Evolutionary conservation across 257 asterid genomes (phyloP).

Genomic region (Anisodus acutangulus): DNA sequence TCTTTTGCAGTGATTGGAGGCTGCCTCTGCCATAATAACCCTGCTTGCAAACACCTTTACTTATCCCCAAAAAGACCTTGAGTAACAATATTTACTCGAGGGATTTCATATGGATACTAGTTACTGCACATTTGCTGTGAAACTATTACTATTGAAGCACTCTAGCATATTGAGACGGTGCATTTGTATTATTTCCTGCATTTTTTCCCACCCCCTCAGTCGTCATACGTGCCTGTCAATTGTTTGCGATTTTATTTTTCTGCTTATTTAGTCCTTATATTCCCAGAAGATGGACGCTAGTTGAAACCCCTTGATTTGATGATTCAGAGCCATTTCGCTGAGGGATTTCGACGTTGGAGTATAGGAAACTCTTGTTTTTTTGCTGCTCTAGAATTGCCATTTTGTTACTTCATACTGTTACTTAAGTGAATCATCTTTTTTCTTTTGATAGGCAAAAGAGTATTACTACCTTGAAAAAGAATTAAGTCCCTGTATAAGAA

Average conservation of each 20-base stretch:
- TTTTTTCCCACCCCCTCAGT: neutral
- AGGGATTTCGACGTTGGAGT: neutral
- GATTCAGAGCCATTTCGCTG: neutral
- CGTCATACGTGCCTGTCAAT: neutral
- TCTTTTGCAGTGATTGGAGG: conserved; percentile 15
- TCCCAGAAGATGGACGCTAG: neutral
- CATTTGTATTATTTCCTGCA: neutral
- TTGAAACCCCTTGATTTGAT: neutral
- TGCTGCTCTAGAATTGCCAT: conserved; percentile 5
- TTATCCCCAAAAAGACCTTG: neutral
- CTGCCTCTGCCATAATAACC: neutral
- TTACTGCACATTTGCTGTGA: neutral
- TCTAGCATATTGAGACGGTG: neutral
- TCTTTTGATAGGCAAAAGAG: conserved; percentile 4
- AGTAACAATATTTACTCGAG: neutral
- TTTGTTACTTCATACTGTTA: neutral
- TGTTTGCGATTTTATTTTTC: neutral
- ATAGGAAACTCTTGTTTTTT: neutral
- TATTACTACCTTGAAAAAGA: neutral
- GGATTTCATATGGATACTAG: neutral
- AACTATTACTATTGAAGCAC: neutral
- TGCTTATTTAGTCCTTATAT: neutral
- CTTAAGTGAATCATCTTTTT: neutral
- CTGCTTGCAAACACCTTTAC: neutral
- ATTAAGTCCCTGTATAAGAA: neutral